A percentile compares a stretch with the other conserved stretches of the same genome.
These are phyloP conservation scores for Phytophthora chlamydospora DNA, from an alignment of 352 stramenopile genomes.

Conservation along the genomic window DNA sequence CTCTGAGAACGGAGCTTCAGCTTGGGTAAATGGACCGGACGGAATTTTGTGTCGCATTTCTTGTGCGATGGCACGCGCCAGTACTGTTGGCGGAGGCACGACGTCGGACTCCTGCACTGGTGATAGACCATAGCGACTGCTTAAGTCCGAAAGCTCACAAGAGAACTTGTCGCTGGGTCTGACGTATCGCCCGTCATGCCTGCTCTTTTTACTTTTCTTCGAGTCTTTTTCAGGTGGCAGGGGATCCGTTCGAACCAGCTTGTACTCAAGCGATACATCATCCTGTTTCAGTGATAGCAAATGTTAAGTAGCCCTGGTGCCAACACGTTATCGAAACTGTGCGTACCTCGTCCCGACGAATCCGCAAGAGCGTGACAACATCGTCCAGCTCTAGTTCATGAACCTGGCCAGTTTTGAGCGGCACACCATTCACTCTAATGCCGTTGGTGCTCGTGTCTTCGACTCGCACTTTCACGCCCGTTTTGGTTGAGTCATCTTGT, in stretches of 20 bases:
- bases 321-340: conserved; percentile 3
- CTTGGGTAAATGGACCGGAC: conserved; percentile 7
- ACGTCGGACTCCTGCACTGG: conserved; percentile 18
- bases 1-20: not conserved
- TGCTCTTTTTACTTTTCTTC: conserved; percentile 29
- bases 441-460: conserved; percentile 82
- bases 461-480: conserved; percentile 50
- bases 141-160: conserved; percentile 25
- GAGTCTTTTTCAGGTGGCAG: conserved; percentile 10
- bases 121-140: conserved; percentile 22
- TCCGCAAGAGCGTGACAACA: conserved; percentile 61
- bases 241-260: conserved; percentile 28
- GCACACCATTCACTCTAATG: conserved; percentile 58
- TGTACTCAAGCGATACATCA: conserved; percentile 55
- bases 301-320: not conserved
- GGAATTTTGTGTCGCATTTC: conserved; percentile 33
- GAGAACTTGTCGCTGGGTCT: conserved; percentile 39
- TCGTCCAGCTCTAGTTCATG: conserved; percentile 60
- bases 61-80: conserved; percentile 20
- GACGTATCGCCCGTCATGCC: conserved; percentile 41
- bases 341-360: conserved; percentile 52
- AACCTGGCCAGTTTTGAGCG: conserved; percentile 53
- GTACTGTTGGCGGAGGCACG: not conserved
- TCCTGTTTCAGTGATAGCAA: conserved; percentile 28
- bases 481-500: conserved; percentile 31